These are phyloP conservation scores for Blepharisma stoltei DNA, from an alignment of 73 alveolate genomes.

Conservation along the genomic window DNA sequence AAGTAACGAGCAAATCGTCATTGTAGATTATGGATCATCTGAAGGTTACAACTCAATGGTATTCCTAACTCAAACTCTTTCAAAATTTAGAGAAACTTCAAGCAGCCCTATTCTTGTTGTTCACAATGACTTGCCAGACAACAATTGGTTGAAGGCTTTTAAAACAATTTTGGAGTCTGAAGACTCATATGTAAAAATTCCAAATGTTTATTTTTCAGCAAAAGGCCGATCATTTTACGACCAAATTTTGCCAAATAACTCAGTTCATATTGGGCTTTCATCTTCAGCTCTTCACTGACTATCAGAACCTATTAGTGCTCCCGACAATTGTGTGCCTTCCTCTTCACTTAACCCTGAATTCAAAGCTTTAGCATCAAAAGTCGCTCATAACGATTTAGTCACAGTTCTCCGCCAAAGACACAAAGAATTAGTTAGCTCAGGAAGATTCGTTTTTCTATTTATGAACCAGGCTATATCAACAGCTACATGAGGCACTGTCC, in stretches of 20 bases:
- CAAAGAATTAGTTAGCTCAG: too few species aligned
- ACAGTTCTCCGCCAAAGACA: too few species aligned
- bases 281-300: not conserved
- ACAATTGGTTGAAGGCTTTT: not conserved
- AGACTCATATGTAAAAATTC: not conserved
- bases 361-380: too few species aligned
- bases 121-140: conserved; percentile 18
- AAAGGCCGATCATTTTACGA: not conserved
- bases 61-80: not conserved
- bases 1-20: not conserved
- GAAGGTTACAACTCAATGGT: conserved; percentile 26
- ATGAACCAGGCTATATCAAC: too few species aligned
- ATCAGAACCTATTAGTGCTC: too few species aligned
- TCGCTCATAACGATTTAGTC: too few species aligned
- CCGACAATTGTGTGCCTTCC: too few species aligned
- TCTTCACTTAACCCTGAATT: too few species aligned
- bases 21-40: conserved; percentile 7
- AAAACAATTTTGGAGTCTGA: not conserved
- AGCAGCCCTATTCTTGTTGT: not conserved
- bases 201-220: not conserved
- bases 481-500: too few species aligned
- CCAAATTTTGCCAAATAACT: not conserved
- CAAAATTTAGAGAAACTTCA: not conserved
- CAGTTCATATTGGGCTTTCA: conserved; percentile 15
- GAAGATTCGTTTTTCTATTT: too few species aligned